phyloP scores from a whole-genome alignment of 768 basidiomycete genomes.

The Agrocybe praecox region DNA sequence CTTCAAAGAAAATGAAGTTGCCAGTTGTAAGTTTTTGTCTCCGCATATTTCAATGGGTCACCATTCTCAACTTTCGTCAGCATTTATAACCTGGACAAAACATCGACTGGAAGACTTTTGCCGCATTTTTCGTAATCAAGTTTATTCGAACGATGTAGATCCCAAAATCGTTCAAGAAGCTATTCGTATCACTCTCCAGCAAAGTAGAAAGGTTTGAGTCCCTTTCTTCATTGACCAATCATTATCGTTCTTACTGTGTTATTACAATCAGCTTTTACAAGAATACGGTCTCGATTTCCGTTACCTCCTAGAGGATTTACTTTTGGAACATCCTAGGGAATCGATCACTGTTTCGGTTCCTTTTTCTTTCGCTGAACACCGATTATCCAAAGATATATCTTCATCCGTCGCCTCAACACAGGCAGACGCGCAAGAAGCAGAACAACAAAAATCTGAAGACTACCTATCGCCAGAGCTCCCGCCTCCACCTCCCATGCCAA shows the following conservation, averaged over 20 bases:
- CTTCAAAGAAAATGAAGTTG: conserved; percentile 93
- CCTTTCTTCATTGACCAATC: background rate
- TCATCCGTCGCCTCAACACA: conserved; percentile 15
- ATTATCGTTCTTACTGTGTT: background rate
- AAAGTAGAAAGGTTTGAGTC: conserved; percentile 75
- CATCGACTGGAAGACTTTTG: conserved; percentile 82
- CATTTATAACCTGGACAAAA: conserved; percentile 94
- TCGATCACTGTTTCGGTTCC: conserved; percentile 24
- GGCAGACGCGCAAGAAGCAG: conserved; percentile 9
- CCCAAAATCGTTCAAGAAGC: conserved; percentile 75
- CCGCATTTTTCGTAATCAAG: conserved; percentile 87
- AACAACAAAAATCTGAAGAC: conserved; percentile 4
- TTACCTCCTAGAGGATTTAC: conserved; percentile 81
- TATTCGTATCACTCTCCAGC: conserved; percentile 70
- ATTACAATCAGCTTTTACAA: conserved; percentile 65
- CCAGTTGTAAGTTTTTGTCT: conserved; percentile 68
- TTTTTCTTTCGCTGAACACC: conserved; percentile 33
- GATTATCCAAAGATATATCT: conserved; percentile 29
- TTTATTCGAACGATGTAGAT: conserved; percentile 83
- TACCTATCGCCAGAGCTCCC: conserved; percentile 12
- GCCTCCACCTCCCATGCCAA: conserved; percentile 29
- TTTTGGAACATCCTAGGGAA: conserved; percentile 53
- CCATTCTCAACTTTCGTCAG: conserved; percentile 40
- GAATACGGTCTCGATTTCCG: conserved; percentile 95
- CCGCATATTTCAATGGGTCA: background rate